Evolutionary conservation across 345 rosid species (phyloP), one percentile per base, ranked within the genome.

Genomic region (Populus simonii): DNA sequence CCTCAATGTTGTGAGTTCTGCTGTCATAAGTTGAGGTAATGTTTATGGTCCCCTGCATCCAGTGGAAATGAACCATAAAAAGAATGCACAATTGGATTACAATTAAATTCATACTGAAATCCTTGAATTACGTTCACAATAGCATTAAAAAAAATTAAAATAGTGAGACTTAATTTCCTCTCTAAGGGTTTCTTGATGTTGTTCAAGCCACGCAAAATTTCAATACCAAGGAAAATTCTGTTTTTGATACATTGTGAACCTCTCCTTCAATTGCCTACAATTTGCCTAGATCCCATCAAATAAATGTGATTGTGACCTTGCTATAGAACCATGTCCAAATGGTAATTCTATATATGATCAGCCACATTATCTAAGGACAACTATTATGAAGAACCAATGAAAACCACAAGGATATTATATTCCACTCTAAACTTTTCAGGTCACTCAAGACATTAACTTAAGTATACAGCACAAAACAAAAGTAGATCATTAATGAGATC

Each of bases 1-100:
- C 90, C 76, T 91, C 98, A 73, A 92, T 79, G 76, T 82, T 93
- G 74, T 74, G 86, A 29, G 92, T 92, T 81, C 91, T 87, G 79
- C 91, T 96, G 70, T 96, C 90, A 83, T 87, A 93, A 70, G 93
- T 93, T 25, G 94, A 90, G 29, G 97, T 84, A 66, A 96, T 84
- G 84, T 93, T 93, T 79, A 93, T 38, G 2, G 76, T 74, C 47
- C 98, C 98, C 98, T 93, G 88, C 83, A 81, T 49, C 45, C 61
- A 80, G 59, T 23, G 25, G 63, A 75, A 75, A 71, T 47, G 25
- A 67, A 78, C 49, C 73, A 68, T 72, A n/a, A 33, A 13, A 47
- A 36, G 53, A 16, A 23, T 67, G 36, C 71, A 84, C 15, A 43
- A 29, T 38, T 18, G 2, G 45, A 57, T 6, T 45, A 61, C 8